Conservation (phyloP, 2,329 filamentous ascomycete species). For the Fusarium napiforme region DNA sequence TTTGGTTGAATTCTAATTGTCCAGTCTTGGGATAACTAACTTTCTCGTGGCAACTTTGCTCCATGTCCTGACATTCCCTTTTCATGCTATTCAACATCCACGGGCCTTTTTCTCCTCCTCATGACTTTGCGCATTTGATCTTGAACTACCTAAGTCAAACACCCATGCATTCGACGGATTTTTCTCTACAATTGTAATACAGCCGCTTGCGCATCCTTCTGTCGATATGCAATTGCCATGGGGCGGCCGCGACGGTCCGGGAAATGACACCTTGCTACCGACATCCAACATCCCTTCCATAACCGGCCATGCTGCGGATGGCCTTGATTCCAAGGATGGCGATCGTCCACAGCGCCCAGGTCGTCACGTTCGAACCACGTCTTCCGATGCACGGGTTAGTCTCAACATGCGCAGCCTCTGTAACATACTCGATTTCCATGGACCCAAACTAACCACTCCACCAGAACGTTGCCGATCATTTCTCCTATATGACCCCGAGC, state of each 20-base stretch:
- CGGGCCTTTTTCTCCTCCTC: slow-evolving; percentile 24
- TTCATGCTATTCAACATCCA: slow-evolving; percentile 5
- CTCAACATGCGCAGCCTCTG: not conserved
- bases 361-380: slow-evolving; percentile 61
- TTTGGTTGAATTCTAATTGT: slow-evolving; percentile 21
- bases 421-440: not conserved
- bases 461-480: slow-evolving; percentile 68
- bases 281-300: slow-evolving; percentile 50
- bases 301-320: slow-evolving; percentile 44
- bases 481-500: slow-evolving; percentile 75
- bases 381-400: slow-evolving; percentile 66
- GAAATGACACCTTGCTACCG: slow-evolving; percentile 49
- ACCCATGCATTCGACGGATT: slow-evolving; percentile 38
- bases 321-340: slow-evolving; percentile 38
- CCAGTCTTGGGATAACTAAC: slow-evolving; percentile 4
- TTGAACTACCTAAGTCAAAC: slow-evolving; percentile 15
- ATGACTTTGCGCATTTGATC: slow-evolving; percentile 41
- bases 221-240: slow-evolving; percentile 54
- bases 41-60: slow-evolving; percentile 25
- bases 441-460: slow-evolving; percentile 26
- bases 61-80: slow-evolving; percentile 31
- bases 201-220: slow-evolving; percentile 28
- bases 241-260: slow-evolving; percentile 48
- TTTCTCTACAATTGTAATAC: slow-evolving; percentile 31
- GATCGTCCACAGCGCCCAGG: slow-evolving; percentile 45